Evolutionary conservation across 73 alveolate species (phyloP).

Genomic region (Paramecium octaurelia): DNA sequence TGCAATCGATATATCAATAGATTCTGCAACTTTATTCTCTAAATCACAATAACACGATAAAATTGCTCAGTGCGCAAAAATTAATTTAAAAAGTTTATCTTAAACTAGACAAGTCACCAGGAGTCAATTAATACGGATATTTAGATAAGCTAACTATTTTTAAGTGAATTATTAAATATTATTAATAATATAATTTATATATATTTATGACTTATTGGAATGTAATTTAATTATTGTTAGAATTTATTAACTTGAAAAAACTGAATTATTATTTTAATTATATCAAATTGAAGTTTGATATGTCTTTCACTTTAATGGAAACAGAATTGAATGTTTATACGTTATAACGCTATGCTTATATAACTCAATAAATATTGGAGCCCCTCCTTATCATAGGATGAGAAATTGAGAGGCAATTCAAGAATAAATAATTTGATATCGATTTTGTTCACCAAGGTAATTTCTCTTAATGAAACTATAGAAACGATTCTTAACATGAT

Average conservation of each 20-base stretch:
- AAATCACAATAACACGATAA: too few species aligned
- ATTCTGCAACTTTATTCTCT: not conserved
- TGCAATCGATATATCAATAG: not conserved
- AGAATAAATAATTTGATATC: not conserved
- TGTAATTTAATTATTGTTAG: not conserved
- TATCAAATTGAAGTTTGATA: not conserved
- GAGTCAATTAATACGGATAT: not conserved
- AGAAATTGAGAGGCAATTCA: not conserved
- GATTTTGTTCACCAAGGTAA: not conserved
- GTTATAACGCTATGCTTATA: not conserved
- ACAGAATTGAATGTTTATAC: not conserved
- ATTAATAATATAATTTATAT: not conserved
- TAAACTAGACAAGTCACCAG: not conserved
- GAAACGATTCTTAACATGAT: constrained; percentile 27
- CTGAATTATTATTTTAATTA: not conserved
- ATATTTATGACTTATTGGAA: not conserved
- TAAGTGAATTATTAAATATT: too few species aligned
- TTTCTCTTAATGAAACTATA: constrained; percentile 8
- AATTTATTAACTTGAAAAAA: not conserved
- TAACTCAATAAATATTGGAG: not conserved
- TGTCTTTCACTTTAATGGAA: not conserved
- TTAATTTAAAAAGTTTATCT: too few species aligned
- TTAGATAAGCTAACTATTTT: too few species aligned
- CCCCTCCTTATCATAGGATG: not conserved
- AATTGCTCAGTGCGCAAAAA: too few species aligned